Conservation (phyloP, 179 eudicot genomes). For the Pouteria campechiana region DNA sequence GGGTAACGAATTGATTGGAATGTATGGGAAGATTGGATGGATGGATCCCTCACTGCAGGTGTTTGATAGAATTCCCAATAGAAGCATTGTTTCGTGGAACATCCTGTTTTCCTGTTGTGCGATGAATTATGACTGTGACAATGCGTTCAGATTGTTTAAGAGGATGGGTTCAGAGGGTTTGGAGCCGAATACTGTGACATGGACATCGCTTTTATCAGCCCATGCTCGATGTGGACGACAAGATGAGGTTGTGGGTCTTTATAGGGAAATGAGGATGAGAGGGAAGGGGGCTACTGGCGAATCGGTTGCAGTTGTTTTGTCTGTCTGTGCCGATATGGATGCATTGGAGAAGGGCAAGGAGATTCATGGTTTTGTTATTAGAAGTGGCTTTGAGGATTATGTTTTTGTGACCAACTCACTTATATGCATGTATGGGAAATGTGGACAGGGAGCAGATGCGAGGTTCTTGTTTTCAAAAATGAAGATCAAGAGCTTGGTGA, state of each 20-base stretch:
- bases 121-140: conserved; percentile 17
- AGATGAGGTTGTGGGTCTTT: conserved; percentile 18
- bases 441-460: conserved; percentile 19
- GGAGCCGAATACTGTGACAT: conserved; percentile 39
- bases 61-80: conserved; percentile 34
- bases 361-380: conserved; percentile 22
- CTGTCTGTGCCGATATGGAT: conserved; percentile 23
- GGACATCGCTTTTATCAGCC: conserved; percentile 43
- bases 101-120: conserved; percentile 33
- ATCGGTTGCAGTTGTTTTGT: conserved; percentile 33
- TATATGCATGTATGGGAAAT: conserved; percentile 28
- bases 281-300: conserved; percentile 26
- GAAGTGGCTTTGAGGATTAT: conserved; percentile 28
- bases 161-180: conserved; percentile 34
- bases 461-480: conserved; percentile 19
- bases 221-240: conserved; percentile 26
- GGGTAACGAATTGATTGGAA: conserved; percentile 24
- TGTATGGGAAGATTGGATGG: conserved; percentile 30
- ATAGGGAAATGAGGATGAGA: conserved; percentile 21
- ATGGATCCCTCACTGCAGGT: conserved; percentile 18
- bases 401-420: conserved; percentile 32
- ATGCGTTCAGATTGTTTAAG: conserved; percentile 17
- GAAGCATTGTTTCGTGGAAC: conserved; percentile 36
- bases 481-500: conserved; percentile 24
- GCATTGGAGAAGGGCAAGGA: conserved; percentile 14